Percentiles rank a stretch among this genome's conserved stretches.
Evolutionary conservation across 176 grass and related monocot species (phyloP).

Genomic region (Oryza meridionalis): DNA sequence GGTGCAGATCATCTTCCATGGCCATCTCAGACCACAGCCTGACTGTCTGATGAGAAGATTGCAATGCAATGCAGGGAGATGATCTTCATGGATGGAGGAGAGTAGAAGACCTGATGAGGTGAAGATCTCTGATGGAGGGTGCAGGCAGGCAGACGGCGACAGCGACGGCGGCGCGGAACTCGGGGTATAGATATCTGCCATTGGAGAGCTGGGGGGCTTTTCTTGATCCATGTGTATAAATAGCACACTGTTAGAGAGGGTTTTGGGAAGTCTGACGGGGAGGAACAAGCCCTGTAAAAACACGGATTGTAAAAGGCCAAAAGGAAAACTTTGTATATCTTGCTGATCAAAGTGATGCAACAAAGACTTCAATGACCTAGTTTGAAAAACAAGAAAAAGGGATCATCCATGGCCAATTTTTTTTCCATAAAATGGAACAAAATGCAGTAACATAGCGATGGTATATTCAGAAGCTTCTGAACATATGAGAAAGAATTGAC

Average conservation of each 20-base stretch:
- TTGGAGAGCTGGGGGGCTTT: constrained; percentile 33
- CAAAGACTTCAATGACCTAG: constrained; percentile 10
- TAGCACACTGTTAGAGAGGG: constrained; percentile 41
- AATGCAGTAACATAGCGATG: not conserved
- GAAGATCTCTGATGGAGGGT: not conserved
- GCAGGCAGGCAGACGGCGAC: not conserved
- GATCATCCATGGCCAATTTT: not conserved
- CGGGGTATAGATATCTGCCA: not conserved
- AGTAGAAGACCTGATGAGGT: not conserved
- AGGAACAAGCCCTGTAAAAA: constrained; percentile 11
- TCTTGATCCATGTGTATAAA: constrained; percentile 55
- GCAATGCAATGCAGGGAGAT: not conserved
- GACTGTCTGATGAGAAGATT: not conserved
- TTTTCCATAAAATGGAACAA: not conserved
- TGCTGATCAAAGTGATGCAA: constrained; percentile 26
- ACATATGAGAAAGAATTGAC: not conserved
- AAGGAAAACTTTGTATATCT: constrained; percentile 9
- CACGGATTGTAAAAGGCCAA: constrained; percentile 16
- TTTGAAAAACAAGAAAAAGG: not conserved
- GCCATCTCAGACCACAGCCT: constrained; percentile 8
- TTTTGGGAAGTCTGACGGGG: constrained; percentile 24
- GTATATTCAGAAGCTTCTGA: not conserved
- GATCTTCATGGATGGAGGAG: constrained; percentile 4
- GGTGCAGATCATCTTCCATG: not conserved
- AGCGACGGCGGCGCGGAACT: not conserved